phyloP scores from a whole-genome alignment of 495 filamentous ascomycete genomes.

The Aspergillus funiculosus region DNA sequence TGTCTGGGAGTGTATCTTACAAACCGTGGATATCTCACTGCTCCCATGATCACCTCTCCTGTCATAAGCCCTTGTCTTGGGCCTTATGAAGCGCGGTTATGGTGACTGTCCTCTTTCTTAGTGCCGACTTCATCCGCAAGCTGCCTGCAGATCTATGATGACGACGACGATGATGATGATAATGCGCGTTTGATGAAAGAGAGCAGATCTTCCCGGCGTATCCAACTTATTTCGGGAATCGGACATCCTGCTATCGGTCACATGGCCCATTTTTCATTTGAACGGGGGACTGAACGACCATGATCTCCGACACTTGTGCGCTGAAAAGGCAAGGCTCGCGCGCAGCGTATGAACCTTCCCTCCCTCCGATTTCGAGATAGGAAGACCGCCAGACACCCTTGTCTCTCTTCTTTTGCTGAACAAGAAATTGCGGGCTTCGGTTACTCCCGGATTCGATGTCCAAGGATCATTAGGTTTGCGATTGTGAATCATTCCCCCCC shows the following conservation, averaged over 20 bases:
- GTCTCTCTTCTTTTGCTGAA: not conserved
- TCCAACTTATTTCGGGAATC: not conserved
- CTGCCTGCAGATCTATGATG: constrained; percentile 8
- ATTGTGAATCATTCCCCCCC: not conserved
- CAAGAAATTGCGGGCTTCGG: too few species aligned
- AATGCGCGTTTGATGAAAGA: not conserved
- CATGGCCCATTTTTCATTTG: not conserved
- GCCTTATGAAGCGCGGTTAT: not conserved
- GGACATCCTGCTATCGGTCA: not conserved
- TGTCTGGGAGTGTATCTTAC: not conserved
- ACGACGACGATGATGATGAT: not conserved
- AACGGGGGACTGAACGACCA: not conserved
- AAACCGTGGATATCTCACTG: not conserved
- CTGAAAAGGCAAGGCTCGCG: not conserved
- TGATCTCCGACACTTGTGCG: not conserved
- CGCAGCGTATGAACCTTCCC: constrained; percentile 3
- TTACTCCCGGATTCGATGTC: not conserved
- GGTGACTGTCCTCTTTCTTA: constrained; percentile 9
- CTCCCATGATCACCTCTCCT: not conserved
- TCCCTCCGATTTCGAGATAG: constrained; percentile 2
- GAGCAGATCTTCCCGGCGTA: not conserved
- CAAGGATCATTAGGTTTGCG: not conserved
- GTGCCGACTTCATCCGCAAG: constrained; percentile 13
- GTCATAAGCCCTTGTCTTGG: not conserved
- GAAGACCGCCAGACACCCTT: not conserved